Conservation (phyloP, 2,329 filamentous ascomycete species). For the Orbilia ellipsospora region DNA sequence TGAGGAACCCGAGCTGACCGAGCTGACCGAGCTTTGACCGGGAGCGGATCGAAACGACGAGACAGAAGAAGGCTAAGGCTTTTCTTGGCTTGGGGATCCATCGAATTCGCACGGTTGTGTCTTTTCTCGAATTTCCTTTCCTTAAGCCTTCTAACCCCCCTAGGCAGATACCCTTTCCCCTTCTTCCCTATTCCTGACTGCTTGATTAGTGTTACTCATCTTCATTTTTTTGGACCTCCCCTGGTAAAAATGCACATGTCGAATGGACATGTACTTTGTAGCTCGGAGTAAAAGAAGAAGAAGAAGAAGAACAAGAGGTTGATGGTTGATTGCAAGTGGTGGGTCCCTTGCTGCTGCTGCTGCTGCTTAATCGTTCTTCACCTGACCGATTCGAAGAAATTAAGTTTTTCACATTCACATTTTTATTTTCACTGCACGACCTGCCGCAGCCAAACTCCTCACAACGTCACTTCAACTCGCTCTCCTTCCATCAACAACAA, state of each 20-base stretch:
- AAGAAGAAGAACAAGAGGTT: not conserved
- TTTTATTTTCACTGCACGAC: not conserved
- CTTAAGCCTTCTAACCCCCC: not conserved
- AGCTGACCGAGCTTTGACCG: not conserved
- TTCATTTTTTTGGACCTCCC: too few relatives aligned
- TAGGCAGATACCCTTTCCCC: too few relatives aligned
- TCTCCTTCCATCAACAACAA: not conserved
- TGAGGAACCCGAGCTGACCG: conserved; percentile 50
- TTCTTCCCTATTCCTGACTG: too few relatives aligned
- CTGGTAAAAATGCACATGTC: too few relatives aligned
- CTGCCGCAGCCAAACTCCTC: too few relatives aligned
- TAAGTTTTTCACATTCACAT: conserved; percentile 11
- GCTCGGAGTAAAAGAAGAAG: not conserved
- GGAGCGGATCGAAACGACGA: too few relatives aligned
- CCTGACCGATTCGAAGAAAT: conserved; percentile 20
- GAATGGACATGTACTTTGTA: not conserved
- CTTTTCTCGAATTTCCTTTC: not conserved
- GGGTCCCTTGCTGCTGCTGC: too few relatives aligned
- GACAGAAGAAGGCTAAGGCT: too few relatives aligned
- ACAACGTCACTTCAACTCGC: too few relatives aligned
- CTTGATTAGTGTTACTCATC: too few relatives aligned
- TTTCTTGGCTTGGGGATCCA: conserved; percentile 11
- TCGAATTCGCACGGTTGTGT: not conserved
- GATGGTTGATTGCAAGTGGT: conserved; percentile 3
- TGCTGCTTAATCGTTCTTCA: not conserved